A percentile compares a stretch with the other conserved stretches of the same genome.
Conservation (phyloP, 2,329 filamentous ascomycete species). For the Graphilbum ipis-grandicollis region DNA sequence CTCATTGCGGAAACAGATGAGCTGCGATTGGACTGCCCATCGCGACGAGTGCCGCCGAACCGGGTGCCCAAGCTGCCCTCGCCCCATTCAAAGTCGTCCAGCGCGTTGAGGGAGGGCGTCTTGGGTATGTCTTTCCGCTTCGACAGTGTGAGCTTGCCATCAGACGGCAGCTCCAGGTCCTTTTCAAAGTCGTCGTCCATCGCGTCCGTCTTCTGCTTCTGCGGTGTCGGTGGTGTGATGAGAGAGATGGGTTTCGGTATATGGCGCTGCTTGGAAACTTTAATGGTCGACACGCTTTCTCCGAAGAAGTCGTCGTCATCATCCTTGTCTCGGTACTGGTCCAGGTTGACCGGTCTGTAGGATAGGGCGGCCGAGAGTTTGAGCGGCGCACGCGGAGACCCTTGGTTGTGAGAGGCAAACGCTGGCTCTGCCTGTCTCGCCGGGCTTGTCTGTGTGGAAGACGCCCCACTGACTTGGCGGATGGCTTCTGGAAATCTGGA, state of each 20-base stretch:
- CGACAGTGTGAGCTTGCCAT: conserved; percentile 48
- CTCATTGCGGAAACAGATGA: conserved; percentile 81
- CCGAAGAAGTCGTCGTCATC: conserved; percentile 47
- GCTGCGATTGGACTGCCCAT: conserved; percentile 63
- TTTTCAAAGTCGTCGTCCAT: conserved; percentile 51
- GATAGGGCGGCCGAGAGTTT: not conserved
- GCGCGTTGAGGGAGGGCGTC: conserved; percentile 37
- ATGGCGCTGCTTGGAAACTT: conserved; percentile 42
- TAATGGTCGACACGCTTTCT: conserved; percentile 49
- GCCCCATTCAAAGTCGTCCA: conserved; percentile 81
- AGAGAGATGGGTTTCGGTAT: conserved; percentile 31
- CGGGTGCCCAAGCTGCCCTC: conserved; percentile 86
- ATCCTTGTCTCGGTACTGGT: conserved; percentile 44
- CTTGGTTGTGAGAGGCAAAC: too few relatives aligned
- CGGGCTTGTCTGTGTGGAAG: conserved; percentile 37
- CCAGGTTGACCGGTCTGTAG: conserved; percentile 28
- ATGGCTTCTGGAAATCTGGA: conserved; percentile 49
- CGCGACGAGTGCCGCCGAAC: conserved; percentile 70
- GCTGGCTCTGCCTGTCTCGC: too few relatives aligned
- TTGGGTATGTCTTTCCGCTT: conserved; percentile 43
- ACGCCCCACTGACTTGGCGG: conserved; percentile 44
- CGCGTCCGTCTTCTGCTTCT: conserved; percentile 21
- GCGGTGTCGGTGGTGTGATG: conserved; percentile 37
- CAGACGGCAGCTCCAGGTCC: conserved; percentile 54
- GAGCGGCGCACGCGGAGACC: too few relatives aligned